Base-by-base conservation (phyloP, 2,329 filamentous ascomycete species). In the Dothideomycetes sp. region DNA sequence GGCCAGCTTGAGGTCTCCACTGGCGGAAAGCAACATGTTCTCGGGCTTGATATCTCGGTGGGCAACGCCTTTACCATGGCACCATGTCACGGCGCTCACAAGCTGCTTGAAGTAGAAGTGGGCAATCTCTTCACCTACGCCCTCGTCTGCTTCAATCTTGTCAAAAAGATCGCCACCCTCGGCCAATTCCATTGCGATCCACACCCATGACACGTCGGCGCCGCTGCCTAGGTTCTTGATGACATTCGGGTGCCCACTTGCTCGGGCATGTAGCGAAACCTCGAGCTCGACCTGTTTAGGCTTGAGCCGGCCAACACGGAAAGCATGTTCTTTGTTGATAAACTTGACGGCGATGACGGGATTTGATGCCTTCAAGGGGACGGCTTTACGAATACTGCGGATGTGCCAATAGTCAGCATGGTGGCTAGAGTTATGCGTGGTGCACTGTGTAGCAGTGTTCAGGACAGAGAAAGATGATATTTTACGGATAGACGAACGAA, bases 121-220 rank as follows among this genome's bases (percentile, higher is more conserved):
- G 24, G 91, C 89, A 56, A 98, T 86, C 57, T 96, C 85, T 59
- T 94, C 79, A 5, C 81, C 77, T n/a, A 96, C 86, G 35, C 91
- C 91, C 33, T 89, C 84, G 60, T 98, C 91, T 14, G 91, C 88
- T 64, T 98, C 93, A 52, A 98, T 96, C 69, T 98, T 98, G 76
- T 98, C 91, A 60, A 98, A 98, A 5, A 98, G 71, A 58, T 98
- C 91, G 9, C 91, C 91, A 31, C 91, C 91, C 52, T 93, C 85
- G 34, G 91, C 91, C 50, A 85, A 81, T 62, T 98, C 91, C 87
- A 98, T 95, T 30, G 88, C 89, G 51, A 98, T 94, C 91, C 91
- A 98, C 51, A 84, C 77, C 89, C 91, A 98, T 14, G 80, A 65
- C 0, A 70, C 55, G 57, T 98, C 88, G 59, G 95, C 85, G 40